Conservation (phyloP, 1,284 basidiomycete species). For the Fomitiporia mediterranea region DNA sequence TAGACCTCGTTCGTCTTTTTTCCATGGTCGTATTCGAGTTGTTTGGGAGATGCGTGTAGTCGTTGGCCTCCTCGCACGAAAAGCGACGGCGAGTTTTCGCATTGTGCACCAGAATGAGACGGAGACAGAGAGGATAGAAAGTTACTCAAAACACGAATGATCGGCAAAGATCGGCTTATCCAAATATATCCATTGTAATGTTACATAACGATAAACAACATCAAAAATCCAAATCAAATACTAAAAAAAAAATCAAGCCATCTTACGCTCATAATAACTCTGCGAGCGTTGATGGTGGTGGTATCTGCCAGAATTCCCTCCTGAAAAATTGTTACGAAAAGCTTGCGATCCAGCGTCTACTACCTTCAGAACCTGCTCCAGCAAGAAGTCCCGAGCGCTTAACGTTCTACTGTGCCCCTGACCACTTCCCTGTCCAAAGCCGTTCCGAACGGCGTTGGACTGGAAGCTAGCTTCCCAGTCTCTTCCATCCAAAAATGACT, state of each 20-base stretch:
- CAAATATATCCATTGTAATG: not conserved
- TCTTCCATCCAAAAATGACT: no score
- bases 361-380: slow-evolving; percentile 8
- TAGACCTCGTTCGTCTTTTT: slow-evolving; percentile 46
- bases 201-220: no score
- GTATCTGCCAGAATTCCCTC: not conserved
- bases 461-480: not conserved
- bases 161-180: slow-evolving; percentile 7
- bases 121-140: not conserved
- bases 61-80: not conserved
- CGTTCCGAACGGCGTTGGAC: not conserved
- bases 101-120: not conserved
- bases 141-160: not conserved
- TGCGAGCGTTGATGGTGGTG: not conserved
- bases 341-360: slow-evolving; percentile 12
- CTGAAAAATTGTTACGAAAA: not conserved
- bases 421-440: no score
- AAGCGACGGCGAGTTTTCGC: slow-evolving; percentile 8
- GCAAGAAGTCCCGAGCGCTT: slow-evolving; percentile 10
- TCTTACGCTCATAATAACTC: not conserved
- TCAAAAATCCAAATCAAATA: no score
- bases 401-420: slow-evolving; percentile 6
- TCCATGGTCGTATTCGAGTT: slow-evolving; percentile 16
- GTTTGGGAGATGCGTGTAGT: not conserved
- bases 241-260: no score